Conservation (phyloP, 2,329 filamentous ascomycete species). For the Fusarium ramigenum region DNA sequence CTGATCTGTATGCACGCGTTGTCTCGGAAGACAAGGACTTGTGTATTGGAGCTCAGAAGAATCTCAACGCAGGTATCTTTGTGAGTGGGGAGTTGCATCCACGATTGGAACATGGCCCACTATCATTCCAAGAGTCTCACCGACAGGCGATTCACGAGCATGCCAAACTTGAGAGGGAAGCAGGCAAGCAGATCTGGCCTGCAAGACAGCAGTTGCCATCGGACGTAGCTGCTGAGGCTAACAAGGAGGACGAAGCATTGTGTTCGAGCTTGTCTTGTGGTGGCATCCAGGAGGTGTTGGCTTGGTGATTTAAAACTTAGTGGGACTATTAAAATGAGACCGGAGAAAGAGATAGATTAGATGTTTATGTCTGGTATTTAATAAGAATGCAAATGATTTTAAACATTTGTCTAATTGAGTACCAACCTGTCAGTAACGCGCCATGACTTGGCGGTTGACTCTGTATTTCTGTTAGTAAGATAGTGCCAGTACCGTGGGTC, state of each 20-base stretch:
- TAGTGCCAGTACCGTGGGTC: neutral
- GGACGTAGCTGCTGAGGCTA: neutral
- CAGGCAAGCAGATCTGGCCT: constrained; percentile 19
- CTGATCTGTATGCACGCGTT: constrained; percentile 17
- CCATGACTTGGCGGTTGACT: neutral
- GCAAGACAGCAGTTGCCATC: constrained; percentile 14
- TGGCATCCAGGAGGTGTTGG: constrained; percentile 14
- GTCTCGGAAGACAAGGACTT: constrained; percentile 30
- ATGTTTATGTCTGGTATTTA: neutral
- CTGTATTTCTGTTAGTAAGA: neutral
- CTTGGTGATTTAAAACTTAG: neutral
- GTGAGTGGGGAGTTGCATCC: constrained; percentile 27
- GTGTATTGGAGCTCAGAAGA: constrained; percentile 13
- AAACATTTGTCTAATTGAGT: neutral
- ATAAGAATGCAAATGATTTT: neutral
- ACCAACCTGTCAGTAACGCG: neutral
- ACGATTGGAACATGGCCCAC: constrained; percentile 23
- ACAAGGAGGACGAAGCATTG: constrained; percentile 19
- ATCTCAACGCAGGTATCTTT: constrained; percentile 20
- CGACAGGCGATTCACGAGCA: constrained; percentile 25
- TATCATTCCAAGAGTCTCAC: constrained; percentile 27
- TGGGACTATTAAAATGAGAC: neutral
- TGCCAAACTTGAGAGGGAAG: constrained; percentile 12
- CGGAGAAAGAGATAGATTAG: neutral
- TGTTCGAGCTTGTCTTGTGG: constrained; percentile 19